Base-by-base conservation (phyloP, 305 asterid species). In the Salvia sclarea region DNA sequence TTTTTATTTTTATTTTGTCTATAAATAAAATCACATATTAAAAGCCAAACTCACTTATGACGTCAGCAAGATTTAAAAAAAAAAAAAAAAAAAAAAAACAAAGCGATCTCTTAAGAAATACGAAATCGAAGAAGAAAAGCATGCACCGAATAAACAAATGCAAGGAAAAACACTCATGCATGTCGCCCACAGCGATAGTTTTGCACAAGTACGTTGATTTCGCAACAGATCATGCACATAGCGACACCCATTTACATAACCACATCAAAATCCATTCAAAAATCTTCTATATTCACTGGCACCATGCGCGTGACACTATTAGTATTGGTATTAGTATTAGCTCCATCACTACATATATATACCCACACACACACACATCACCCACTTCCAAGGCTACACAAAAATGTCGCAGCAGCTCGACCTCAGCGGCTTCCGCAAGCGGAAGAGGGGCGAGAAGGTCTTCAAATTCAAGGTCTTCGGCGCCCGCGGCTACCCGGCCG, bases 381-480 rank as follows among this genome's bases (percentile, higher is more conserved):
- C n/a, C n/a, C n/a, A n/a, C n/a, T n/a, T n/a, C n/a, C n/a, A n/a
- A n/a, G n/a, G n/a, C n/a, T n/a, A n/a, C n/a, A 31, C 66, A 58
- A 35, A n/a, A 21, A 60, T 24, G 13, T 8, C 82, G 92, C 79
- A 89, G 44, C 89, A 85, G 55, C 50, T 87, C 71, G 94, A 88
- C 69, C 66, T 77, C 10, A 76, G 79, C 43, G 96, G 95, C 18
- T 77, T 78, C 68, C 77, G 84, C 79, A 94, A 83, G 78, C 85
- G 97, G 81, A 94, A 80, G 83, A 82, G 96, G 33, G 84, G 87
- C 1, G 97, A 87, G 28, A 79, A 89, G 55, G 90, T 91, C n/a
- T 91, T 80, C 79, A 94, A 88, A 17, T 91, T 94, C 85, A 87
- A 86, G 84, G 84, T 75, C 8, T 91, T 94, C 33, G 89, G 95